These are phyloP conservation scores for Suillus paluster DNA, from an alignment of 768 basidiomycete genomes.

Conservation along the genomic window DNA sequence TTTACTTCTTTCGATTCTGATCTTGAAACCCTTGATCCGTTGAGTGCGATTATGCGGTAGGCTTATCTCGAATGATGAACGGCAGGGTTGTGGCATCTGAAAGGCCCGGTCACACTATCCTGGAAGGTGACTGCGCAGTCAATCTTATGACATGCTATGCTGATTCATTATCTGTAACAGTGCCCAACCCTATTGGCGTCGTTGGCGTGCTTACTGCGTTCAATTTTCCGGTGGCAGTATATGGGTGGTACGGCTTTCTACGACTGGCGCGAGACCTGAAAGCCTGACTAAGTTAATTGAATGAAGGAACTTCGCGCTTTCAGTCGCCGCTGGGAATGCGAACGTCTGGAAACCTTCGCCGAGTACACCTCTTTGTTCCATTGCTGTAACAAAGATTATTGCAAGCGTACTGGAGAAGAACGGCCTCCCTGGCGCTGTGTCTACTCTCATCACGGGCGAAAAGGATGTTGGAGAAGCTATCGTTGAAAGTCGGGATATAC, in stretches of 20 bases:
- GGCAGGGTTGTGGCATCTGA: constrained; percentile 88
- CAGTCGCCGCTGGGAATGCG: constrained; percentile 88
- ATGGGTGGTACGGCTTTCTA: constrained; percentile 68
- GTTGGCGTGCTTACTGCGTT: constrained; percentile 86
- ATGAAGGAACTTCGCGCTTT: constrained; percentile 85
- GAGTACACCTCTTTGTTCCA: constrained; percentile 86
- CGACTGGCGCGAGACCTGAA: not conserved
- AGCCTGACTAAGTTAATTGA: not conserved
- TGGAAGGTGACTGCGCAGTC: constrained; percentile 63
- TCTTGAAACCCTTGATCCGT: constrained; percentile 6
- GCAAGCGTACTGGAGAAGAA: constrained; percentile 81
- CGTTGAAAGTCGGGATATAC: constrained; percentile 73
- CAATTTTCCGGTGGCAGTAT: constrained; percentile 95
- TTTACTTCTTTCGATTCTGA: constrained; percentile 11
- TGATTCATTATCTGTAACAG: constrained; percentile 43
- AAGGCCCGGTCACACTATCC: constrained; percentile 86
- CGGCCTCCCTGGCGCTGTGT: constrained; percentile 82
- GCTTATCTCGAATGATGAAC: constrained; percentile 93
- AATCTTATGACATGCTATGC: constrained; percentile 8
- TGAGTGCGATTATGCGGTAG: constrained; percentile 94
- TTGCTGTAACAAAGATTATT: constrained; percentile 88
- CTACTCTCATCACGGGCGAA: constrained; percentile 82
- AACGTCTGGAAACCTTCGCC: constrained; percentile 96
- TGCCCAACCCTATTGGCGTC: constrained; percentile 87
- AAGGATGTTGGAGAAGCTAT: constrained; percentile 80